phyloP scores from a whole-genome alignment of 176 grass and related monocot species.

The Oryza glaberrima region DNA sequence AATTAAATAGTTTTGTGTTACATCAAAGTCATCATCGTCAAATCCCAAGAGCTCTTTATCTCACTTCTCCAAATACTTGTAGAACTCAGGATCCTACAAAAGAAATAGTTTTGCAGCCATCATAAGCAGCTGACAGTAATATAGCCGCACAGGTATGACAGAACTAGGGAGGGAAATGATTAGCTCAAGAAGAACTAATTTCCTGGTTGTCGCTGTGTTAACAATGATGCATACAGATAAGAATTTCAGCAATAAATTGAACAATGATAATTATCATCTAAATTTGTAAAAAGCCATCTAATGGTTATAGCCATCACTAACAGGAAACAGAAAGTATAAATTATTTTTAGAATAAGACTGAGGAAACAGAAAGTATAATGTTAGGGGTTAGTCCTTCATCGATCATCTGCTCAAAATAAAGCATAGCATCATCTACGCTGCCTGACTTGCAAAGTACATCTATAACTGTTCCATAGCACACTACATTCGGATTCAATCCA shows the following conservation, averaged over 20 bases:
- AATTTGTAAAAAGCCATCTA: background rate
- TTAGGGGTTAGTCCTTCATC: background rate
- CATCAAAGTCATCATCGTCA: slow-evolving; percentile 66
- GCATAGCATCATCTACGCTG: slow-evolving; percentile 26
- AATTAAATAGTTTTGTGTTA: slow-evolving; percentile 39
- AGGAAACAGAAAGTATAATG: background rate
- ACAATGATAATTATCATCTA: background rate
- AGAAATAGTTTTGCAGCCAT: slow-evolving; percentile 18
- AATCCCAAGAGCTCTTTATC: slow-evolving; percentile 80
- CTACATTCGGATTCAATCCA: too few relatives aligned
- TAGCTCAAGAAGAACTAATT: background rate
- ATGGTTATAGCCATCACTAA: slow-evolving; percentile 6
- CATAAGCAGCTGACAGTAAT: slow-evolving; percentile 16
- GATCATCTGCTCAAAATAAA: slow-evolving; percentile 11
- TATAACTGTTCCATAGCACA: background rate
- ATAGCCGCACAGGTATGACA: background rate
- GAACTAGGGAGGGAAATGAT: background rate
- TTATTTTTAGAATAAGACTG: slow-evolving; percentile 1
- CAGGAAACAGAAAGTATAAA: background rate
- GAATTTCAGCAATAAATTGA: background rate
- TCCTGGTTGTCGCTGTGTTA: background rate
- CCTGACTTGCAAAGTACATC: background rate
- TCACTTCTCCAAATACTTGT: slow-evolving; percentile 73
- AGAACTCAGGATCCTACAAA: slow-evolving; percentile 87
- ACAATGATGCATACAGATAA: slow-evolving; percentile 11